phyloP scores from a whole-genome alignment of 257 asterid species.

The Rhazya stricta region DNA sequence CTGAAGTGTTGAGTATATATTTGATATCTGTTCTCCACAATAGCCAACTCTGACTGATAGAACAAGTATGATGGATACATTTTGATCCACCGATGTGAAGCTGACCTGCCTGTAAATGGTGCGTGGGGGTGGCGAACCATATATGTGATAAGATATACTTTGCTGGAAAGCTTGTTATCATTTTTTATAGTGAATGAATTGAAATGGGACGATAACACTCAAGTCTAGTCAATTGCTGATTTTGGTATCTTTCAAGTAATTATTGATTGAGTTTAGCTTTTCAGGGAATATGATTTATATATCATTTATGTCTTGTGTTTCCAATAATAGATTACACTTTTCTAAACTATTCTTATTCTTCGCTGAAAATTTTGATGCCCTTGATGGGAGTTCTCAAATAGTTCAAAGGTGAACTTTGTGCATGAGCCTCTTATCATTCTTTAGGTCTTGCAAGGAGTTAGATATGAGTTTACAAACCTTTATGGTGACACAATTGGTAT shows the following conservation, averaged over 20 bases:
- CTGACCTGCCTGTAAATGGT: background rate
- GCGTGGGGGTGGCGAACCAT: background rate
- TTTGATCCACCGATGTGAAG: no score
- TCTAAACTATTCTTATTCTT: no score
- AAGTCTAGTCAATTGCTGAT: background rate
- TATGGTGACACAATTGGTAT: background rate
- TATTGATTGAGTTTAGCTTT: no score
- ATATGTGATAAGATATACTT: background rate
- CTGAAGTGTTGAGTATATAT: constrained; percentile 1
- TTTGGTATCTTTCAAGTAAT: background rate
- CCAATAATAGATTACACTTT: no score
- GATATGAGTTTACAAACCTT: background rate
- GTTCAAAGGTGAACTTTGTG: background rate
- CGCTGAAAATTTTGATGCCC: background rate
- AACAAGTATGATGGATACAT: no score
- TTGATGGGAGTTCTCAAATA: background rate
- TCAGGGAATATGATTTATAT: no score
- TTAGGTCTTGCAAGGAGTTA: background rate
- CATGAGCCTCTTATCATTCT: background rate
- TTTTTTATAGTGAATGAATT: background rate
- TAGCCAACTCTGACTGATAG: no score
- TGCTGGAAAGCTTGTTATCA: background rate
- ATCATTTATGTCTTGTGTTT: no score
- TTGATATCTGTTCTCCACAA: background rate
- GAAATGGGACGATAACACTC: background rate